Evolutionary conservation across 441 rosid species (phyloP).

Genomic region (Rhodomyrtus psidioides): DNA sequence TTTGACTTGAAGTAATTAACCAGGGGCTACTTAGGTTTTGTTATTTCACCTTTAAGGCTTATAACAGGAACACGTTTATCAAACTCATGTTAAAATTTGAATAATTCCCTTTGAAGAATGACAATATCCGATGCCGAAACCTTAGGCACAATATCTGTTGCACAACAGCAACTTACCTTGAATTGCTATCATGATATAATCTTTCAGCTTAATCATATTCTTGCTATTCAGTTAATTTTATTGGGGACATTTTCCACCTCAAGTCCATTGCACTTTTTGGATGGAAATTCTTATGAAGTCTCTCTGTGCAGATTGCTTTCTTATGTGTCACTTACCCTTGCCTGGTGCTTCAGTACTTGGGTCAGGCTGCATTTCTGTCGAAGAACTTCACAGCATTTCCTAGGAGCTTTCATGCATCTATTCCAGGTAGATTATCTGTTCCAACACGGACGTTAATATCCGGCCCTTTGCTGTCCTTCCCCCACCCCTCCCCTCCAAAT

Average conservation of each 20-base stretch:
- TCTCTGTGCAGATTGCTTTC: slow-evolving; percentile 65
- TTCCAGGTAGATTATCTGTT: slow-evolving; percentile 53
- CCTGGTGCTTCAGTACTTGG: slow-evolving; percentile 95
- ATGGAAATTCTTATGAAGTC: not conserved
- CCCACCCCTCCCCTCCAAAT: too few relatives aligned
- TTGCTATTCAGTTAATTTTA: not conserved
- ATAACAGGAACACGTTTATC: not conserved
- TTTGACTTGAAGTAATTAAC: not conserved
- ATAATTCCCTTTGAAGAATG: not conserved
- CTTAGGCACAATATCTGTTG: not conserved
- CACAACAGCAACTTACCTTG: not conserved
- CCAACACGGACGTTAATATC: not conserved
- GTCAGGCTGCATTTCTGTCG: slow-evolving; percentile 90
- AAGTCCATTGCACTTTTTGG: not conserved
- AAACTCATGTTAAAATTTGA: not conserved
- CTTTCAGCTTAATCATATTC: not conserved
- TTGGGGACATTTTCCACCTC: not conserved
- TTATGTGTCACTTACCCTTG: slow-evolving; percentile 71
- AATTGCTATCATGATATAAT: not conserved
- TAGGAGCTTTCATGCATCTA: slow-evolving; percentile 68
- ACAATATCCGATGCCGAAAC: not conserved
- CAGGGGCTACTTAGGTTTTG: not conserved
- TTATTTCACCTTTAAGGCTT: not conserved
- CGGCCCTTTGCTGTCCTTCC: not conserved
- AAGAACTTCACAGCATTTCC: slow-evolving; percentile 52